Evolutionary conservation across 2,329 filamentous ascomycete species (phyloP).

Genomic region (Chalaropsis thielavioides): DNA sequence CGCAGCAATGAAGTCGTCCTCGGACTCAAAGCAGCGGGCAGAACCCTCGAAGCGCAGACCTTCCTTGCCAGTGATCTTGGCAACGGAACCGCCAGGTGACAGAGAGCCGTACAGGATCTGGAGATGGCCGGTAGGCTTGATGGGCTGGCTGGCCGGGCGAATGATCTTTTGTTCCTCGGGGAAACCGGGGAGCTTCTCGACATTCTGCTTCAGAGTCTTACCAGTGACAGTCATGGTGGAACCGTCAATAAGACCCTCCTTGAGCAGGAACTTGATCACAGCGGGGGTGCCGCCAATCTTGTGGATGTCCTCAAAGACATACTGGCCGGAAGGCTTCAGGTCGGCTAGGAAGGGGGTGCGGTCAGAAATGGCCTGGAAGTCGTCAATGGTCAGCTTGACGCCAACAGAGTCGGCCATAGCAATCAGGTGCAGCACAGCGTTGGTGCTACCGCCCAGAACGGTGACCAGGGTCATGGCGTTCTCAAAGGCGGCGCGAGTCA

Average conservation of each 20-base stretch:
- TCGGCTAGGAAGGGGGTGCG: conserved; percentile 67
- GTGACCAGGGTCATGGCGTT: conserved; percentile 74
- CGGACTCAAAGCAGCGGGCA: conserved; percentile 71
- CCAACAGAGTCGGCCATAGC: conserved; percentile 72
- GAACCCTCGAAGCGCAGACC: conserved; percentile 69
- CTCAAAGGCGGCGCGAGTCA: conserved; percentile 69
- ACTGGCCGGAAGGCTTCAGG: conserved; percentile 73
- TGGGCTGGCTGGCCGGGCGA: conserved; percentile 63
- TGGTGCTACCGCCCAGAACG: conserved; percentile 72
- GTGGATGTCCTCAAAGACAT: conserved; percentile 72
- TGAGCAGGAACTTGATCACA: conserved; percentile 75
- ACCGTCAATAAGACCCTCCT: conserved; percentile 69
- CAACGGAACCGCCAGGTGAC: conserved; percentile 73
- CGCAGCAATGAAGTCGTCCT: conserved; percentile 63
- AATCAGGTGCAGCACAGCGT: conserved; percentile 72
- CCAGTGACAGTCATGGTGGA: conserved; percentile 72
- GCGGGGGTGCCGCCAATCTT: conserved; percentile 77
- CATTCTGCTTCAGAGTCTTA: conserved; percentile 78
- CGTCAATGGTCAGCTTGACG: conserved; percentile 69
- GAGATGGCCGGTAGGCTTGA: conserved; percentile 76
- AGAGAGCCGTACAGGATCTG: conserved; percentile 78
- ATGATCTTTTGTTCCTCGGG: conserved; percentile 70
- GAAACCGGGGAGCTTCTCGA: conserved; percentile 58
- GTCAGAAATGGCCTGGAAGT: conserved; percentile 73
- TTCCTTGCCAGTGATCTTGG: conserved; percentile 91